Evolutionary conservation across 1,284 basidiomycete genomes (phyloP).

Genomic region (Gastroboletus turbinatus): DNA sequence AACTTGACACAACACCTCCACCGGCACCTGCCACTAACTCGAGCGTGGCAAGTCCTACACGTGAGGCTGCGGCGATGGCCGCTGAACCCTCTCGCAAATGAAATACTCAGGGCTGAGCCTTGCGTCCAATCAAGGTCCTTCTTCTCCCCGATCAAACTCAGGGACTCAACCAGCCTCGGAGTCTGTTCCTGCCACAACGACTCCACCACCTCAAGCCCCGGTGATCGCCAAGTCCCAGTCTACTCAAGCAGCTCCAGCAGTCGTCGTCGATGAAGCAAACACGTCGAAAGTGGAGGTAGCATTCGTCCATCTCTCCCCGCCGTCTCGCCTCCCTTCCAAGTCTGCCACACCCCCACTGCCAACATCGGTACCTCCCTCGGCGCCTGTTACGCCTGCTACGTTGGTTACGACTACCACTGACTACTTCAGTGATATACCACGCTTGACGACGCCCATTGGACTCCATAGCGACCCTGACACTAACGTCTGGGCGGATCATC

Average conservation of each 20-base stretch:
- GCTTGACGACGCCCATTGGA: conserved; percentile 26
- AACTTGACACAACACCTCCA: conserved; percentile 28
- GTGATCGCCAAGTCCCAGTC: neutral
- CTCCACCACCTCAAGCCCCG: conserved; percentile 8
- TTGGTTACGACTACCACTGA: neutral
- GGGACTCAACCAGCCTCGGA: conserved; percentile 18
- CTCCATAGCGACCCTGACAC: conserved; percentile 22
- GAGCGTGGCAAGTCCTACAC: conserved; percentile 46
- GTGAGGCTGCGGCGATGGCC: conserved; percentile 44
- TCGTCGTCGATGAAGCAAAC: conserved; percentile 6
- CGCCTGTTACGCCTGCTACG: conserved; percentile 27
- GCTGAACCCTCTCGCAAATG: conserved; percentile 32
- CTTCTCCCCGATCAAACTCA: conserved; percentile 24
- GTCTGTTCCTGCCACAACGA: conserved; percentile 12
- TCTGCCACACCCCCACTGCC: conserved; percentile 12
- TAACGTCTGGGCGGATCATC: conserved; percentile 33
- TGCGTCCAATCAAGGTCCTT: conserved; percentile 11
- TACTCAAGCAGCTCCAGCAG: neutral
- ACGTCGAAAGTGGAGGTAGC: conserved; percentile 12
- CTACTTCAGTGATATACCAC: conserved; percentile 32
- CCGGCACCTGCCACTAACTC: conserved; percentile 15
- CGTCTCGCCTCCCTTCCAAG: conserved; percentile 22
- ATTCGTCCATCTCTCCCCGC: conserved; percentile 13
- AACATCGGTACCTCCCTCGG: conserved; percentile 18
- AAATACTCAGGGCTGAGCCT: conserved; percentile 18